A percentile compares a stretch with the other conserved stretches of the same genome.
Conservation (phyloP, 345 rosid genomes). For the Lepidium sativum region DNA sequence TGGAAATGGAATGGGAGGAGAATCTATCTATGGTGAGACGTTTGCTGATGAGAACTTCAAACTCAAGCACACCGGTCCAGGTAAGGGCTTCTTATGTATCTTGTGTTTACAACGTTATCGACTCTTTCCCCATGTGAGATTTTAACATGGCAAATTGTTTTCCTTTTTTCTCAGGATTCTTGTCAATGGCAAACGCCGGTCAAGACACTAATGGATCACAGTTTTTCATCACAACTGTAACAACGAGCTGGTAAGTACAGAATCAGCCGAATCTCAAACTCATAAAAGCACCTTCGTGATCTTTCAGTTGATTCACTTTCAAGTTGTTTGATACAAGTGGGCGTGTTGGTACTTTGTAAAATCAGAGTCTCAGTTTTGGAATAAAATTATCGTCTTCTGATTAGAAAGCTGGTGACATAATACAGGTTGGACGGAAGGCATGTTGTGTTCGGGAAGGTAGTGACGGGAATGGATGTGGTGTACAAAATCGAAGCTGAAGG, state of each 20-base stretch:
- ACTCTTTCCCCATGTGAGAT: neutral
- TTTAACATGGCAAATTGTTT: neutral
- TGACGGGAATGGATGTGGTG: slow-evolving; percentile 88
- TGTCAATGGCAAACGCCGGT: slow-evolving; percentile 98
- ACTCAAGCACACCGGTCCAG: slow-evolving; percentile 94
- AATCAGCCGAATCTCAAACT: neutral
- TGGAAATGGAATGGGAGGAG: slow-evolving; percentile 95
- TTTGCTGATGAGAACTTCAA: slow-evolving; percentile 94
- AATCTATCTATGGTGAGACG: slow-evolving; percentile 90
- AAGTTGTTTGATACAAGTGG: neutral
- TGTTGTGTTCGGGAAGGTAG: slow-evolving; percentile 91
- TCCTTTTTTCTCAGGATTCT: slow-evolving; percentile 38
- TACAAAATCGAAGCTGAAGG: slow-evolving; percentile 98
- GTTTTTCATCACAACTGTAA: slow-evolving; percentile 92
- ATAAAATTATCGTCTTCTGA: neutral
- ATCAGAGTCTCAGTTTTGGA: neutral
- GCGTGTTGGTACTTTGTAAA: neutral
- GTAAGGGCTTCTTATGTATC: slow-evolving; percentile 27
- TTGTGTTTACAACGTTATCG: neutral
- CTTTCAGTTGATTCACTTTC: neutral
- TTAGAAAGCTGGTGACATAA: neutral
- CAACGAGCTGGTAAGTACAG: slow-evolving; percentile 68
- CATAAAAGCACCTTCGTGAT: neutral
- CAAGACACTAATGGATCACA: slow-evolving; percentile 89
- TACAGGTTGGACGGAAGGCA: slow-evolving; percentile 90